These are phyloP conservation scores for Annulohypoxylon stygium DNA, from an alignment of 495 filamentous ascomycete species.

Conservation along the genomic window DNA sequence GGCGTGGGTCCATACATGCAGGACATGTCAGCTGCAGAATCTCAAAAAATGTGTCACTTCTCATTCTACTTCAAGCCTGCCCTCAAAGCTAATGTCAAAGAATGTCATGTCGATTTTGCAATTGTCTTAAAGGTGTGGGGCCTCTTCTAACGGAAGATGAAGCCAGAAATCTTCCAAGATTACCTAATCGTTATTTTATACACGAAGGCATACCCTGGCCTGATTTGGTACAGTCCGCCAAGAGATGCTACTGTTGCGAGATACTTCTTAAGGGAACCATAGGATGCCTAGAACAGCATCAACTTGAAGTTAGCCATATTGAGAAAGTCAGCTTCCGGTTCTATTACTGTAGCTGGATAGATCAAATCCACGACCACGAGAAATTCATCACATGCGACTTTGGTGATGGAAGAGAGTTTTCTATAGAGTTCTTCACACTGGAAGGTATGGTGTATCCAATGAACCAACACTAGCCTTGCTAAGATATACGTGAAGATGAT, in stretches of 20 bases:
- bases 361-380: not conserved
- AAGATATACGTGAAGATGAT: not conserved
- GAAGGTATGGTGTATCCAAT: not conserved
- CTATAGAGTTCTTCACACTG: not conserved
- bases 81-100: not conserved
- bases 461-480: not conserved
- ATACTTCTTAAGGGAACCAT: not conserved
- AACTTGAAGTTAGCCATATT: not conserved
- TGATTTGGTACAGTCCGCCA: not conserved
- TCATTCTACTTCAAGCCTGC: not conserved
- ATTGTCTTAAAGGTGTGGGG: not conserved
- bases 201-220: not conserved
- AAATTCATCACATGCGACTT: not conserved
- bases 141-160: not conserved
- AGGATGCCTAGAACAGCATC: not conserved
- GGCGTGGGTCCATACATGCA: no score
- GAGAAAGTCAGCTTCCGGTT: not conserved
- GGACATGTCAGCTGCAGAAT: not conserved
- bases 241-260: slow-evolving; percentile 1
- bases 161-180: not conserved
- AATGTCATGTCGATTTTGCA: slow-evolving; percentile 2
- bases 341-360: not conserved
- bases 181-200: not conserved
- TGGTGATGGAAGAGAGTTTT: not conserved
- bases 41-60: not conserved